Conservation (phyloP, 2,329 filamentous ascomycete species). For the Aspergillus neoniger region DNA sequence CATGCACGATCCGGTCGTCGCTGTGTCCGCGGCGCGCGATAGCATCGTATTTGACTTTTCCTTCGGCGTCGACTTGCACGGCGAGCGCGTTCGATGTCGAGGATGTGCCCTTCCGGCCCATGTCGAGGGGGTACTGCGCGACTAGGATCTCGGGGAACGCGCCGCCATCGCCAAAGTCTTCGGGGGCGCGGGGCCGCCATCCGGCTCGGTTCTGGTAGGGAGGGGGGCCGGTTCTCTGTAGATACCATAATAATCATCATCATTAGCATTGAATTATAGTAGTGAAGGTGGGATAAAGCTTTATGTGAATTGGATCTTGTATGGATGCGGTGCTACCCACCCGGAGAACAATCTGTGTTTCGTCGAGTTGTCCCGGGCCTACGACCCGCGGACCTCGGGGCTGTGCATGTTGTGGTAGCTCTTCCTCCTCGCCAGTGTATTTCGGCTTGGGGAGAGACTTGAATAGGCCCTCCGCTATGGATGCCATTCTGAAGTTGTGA, state of each 20-base stretch:
- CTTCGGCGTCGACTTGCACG: constrained; percentile 87
- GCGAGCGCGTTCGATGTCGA: constrained; percentile 81
- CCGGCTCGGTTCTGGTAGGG: constrained; percentile 82
- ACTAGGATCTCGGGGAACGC: constrained; percentile 93
- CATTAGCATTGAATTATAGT: constrained; percentile 13
- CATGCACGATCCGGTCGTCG: constrained; percentile 82
- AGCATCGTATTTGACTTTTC: constrained; percentile 94
- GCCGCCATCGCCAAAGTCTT: constrained; percentile 95
- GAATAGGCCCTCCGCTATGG: constrained; percentile 70
- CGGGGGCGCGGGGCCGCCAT: constrained; percentile 85
- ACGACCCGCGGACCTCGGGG: constrained; percentile 82
- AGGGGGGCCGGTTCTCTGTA: constrained; percentile 75
- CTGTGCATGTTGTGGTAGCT: constrained; percentile 69
- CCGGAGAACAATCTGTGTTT: constrained; percentile 81
- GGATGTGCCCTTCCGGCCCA: constrained; percentile 76
- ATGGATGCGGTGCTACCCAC: constrained; percentile 43
- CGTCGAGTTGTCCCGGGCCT: constrained; percentile 75
- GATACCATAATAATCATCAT: constrained; percentile 10
- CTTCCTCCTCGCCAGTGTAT: constrained; percentile 87
- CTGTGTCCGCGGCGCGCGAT: constrained; percentile 87
- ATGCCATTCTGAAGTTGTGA: constrained; percentile 56
- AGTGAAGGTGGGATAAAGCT: neutral
- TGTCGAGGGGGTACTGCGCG: constrained; percentile 92
- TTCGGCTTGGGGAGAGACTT: constrained; percentile 84
- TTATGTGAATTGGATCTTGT: too few relatives aligned